Evolutionary conservation across 805 yeast species (phyloP), one percentile per base, ranked within the genome.

Genomic region (Kluyveromyces aestuarii): DNA sequence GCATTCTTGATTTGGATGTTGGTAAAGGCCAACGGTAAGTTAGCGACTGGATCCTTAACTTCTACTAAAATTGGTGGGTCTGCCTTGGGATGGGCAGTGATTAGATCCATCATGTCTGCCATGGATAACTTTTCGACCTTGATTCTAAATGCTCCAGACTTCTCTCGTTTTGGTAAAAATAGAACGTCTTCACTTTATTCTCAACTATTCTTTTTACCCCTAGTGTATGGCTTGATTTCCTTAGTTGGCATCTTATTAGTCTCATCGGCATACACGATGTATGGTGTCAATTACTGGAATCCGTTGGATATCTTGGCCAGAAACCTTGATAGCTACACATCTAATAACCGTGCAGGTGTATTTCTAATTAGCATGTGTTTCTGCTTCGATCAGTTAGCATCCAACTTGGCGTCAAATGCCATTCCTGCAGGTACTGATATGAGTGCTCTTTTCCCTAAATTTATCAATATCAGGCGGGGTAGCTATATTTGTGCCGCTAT

Each of bases 1-100:
- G 87, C 82, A 0, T 87, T 89, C 62, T 72, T 90, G 57, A 75
- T 87, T 37, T 90, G 96, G 97, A 79, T 95, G 4, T 68, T 87
- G 46, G 81, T 78, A 42, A 84, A 86, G 62, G 87, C 95, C 27
- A 77, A 79, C 46, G 95, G 96, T 39, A 80, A 58, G 9, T 51
- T 64, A 40, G 62, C 63, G 2, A 46, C 63, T 40, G 64, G 65
- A 17, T 51, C 62, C 1, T 50, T 64, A 30, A 56, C 52, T 21
- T 56, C 49, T 27, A 42, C 41, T 7, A 47, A 46, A n/a, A 47
- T 53, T 2, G 46, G 55, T 27, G 50, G 54, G 8, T 39, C 54
- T 13, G 40, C 48, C 16, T 79, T 79, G 37, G 95, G 95, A 21
- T 87, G 96, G 96, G 84, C 83, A 1, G 84, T 86, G 62, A 73